These are phyloP conservation scores for Carex cristatella DNA, from an alignment of 176 grass and related monocot species.

Conservation along the genomic window DNA sequence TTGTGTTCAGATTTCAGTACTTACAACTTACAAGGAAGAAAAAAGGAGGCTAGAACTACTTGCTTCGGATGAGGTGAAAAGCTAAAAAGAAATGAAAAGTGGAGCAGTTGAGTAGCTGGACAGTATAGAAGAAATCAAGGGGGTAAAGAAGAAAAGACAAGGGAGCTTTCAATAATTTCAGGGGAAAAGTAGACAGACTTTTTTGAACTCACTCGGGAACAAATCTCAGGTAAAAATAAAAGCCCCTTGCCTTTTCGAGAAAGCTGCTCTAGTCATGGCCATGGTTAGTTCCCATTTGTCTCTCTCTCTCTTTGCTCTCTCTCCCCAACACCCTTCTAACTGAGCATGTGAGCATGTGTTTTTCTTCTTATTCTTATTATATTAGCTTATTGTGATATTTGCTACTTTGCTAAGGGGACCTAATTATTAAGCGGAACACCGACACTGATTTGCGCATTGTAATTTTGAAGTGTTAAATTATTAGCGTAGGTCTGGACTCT, in stretches of 20 bases:
- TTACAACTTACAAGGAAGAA: not conserved
- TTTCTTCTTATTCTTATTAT: not conserved
- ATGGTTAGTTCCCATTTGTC: not conserved
- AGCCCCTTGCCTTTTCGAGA: slow-evolving; percentile 9
- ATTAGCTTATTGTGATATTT: not conserved
- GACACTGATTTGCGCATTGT: not conserved
- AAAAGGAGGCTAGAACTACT: not conserved
- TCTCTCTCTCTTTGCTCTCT: not conserved
- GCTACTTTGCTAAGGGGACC: not conserved
- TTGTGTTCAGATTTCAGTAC: not conserved
- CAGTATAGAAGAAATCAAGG: slow-evolving; percentile 22
- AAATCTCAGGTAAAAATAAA: not conserved
- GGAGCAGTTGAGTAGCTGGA: not conserved
- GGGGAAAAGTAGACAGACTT: slow-evolving; percentile 17
- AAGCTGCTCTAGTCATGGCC: not conserved
- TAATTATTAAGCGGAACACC: not conserved
- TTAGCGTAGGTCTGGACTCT: not conserved
- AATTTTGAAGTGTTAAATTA: not conserved
- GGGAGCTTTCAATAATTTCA: slow-evolving; percentile 14
- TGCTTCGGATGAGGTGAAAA: not conserved
- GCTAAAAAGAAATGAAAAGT: not conserved
- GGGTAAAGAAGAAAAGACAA: slow-evolving; percentile 9
- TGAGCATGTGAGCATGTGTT: slow-evolving; percentile 5
- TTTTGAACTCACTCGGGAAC: not conserved
- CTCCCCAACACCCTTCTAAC: not conserved